A percentile compares a stretch with the other conserved stretches of the same genome.
Conservation (phyloP, 495 filamentous ascomycete genomes). For the Podospora fimiseda region DNA sequence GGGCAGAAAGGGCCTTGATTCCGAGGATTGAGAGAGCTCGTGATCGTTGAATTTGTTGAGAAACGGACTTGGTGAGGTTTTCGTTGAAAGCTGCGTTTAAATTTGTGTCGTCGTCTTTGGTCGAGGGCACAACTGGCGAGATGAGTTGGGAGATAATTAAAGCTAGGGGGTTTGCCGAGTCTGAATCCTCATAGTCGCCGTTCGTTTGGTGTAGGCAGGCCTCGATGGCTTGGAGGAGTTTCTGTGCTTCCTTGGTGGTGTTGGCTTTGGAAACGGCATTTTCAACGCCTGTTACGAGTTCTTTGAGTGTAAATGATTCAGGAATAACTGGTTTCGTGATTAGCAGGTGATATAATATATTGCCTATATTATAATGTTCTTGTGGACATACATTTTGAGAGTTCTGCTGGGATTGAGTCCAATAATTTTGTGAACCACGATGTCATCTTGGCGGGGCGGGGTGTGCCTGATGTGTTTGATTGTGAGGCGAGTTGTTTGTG, state of each 20-base stretch:
- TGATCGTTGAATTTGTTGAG: background rate
- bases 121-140: constrained; percentile 4
- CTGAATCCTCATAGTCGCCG: background rate
- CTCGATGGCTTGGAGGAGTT: constrained; percentile 10
- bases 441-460: background rate
- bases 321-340: constrained; percentile 8
- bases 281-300: background rate
- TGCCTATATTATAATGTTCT: no score
- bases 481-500: background rate
- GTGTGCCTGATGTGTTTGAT: background rate
- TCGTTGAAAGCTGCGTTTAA: constrained; percentile 4
- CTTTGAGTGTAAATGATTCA: constrained; percentile 2
- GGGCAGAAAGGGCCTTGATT: constrained; percentile 8
- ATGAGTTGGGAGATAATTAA: constrained; percentile 9
- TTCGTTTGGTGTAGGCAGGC: constrained; percentile 8
- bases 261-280: background rate
- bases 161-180: constrained; percentile 3
- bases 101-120: background rate
- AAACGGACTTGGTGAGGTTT: background rate
- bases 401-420: background rate
- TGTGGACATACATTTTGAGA: constrained; percentile 3
- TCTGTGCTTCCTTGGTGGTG: background rate
- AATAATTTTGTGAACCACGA: constrained; percentile 11
- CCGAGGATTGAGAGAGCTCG: constrained; percentile 4
- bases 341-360: background rate